phyloP scores from a whole-genome alignment of 1,284 basidiomycete genomes.

The Sporisorium reilianum region DNA sequence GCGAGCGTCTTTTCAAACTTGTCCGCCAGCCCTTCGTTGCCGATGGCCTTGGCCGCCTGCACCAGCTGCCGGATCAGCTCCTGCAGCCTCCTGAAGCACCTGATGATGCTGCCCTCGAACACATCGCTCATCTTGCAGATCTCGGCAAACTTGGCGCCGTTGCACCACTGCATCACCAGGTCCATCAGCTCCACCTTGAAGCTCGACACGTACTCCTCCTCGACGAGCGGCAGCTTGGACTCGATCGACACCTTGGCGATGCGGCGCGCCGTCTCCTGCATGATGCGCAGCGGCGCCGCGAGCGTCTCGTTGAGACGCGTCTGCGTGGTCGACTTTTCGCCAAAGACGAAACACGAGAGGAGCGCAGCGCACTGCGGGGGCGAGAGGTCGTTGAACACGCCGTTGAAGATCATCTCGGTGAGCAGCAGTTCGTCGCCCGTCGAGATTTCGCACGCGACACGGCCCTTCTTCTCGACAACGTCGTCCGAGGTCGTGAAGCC shows the following conservation, averaged over 20 bases:
- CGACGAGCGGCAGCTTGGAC: constrained; percentile 86
- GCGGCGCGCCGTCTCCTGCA: constrained; percentile 93
- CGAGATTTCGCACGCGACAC: constrained; percentile 98
- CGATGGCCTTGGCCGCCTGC: constrained; percentile 93
- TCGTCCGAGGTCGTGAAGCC: constrained; percentile 90
- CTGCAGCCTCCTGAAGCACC: constrained; percentile 91
- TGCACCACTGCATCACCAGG: constrained; percentile 95
- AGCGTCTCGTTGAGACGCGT: constrained; percentile 88
- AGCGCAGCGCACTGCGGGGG: constrained; percentile 94
- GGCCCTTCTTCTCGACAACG: constrained; percentile 97
- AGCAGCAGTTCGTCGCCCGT: constrained; percentile 95
- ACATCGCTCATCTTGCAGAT: constrained; percentile 97
- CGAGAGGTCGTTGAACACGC: constrained; percentile 87
- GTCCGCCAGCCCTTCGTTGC: constrained; percentile 85
- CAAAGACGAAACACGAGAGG: constrained; percentile 95
- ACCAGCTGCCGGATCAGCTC: constrained; percentile 96
- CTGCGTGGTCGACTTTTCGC: constrained; percentile 77
- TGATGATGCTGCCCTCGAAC: constrained; percentile 85
- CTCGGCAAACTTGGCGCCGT: constrained; percentile 94
- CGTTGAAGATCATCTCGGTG: constrained; percentile 97
- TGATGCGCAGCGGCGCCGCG: constrained; percentile 86
- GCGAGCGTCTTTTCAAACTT: constrained; percentile 63
- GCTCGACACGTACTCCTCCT: constrained; percentile 92
- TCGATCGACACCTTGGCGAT: constrained; percentile 97
- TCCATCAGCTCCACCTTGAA: constrained; percentile 99